phyloP scores from a whole-genome alignment of 129 eudicot species.

The Artemisia tridentata region DNA sequence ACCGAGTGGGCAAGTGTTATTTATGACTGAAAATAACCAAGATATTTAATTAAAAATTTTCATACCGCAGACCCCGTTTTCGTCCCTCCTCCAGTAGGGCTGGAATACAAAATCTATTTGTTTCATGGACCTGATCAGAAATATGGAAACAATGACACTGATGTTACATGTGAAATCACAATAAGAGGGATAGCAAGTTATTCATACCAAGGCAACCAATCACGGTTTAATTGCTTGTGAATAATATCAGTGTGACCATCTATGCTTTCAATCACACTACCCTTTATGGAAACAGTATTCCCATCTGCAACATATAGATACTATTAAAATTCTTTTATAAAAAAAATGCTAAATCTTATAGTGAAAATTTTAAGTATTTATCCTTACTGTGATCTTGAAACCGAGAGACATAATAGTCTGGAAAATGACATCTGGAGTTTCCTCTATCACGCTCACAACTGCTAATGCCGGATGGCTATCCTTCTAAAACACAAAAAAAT shows the following conservation, averaged over 20 bases:
- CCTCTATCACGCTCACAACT: too few relatives aligned
- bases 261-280: slow-evolving; percentile 64
- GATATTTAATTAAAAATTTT: too few relatives aligned
- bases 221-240: slow-evolving; percentile 47
- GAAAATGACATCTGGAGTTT: too few relatives aligned
- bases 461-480: too few relatives aligned
- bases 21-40: neutral
- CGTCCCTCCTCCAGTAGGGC: slow-evolving; percentile 76
- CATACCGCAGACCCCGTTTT: slow-evolving; percentile 65
- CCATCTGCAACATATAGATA: slow-evolving; percentile 58
- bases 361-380: too few relatives aligned
- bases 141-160: neutral
- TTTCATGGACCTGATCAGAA: slow-evolving; percentile 54
- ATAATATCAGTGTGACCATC: slow-evolving; percentile 74
- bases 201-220: too few relatives aligned
- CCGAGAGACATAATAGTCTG: too few relatives aligned
- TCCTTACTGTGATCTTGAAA: too few relatives aligned
- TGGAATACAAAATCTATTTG: slow-evolving; percentile 57
- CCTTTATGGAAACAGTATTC: slow-evolving; percentile 66
- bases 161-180: too few relatives aligned
- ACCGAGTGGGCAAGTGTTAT: neutral
- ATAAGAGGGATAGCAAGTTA: too few relatives aligned
- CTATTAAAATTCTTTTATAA: too few relatives aligned
- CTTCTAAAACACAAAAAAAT: too few relatives aligned
- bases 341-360: neutral